Evolutionary conservation across 352 stramenopile species (phyloP).

Genomic region (Phytophthora lateralis): DNA sequence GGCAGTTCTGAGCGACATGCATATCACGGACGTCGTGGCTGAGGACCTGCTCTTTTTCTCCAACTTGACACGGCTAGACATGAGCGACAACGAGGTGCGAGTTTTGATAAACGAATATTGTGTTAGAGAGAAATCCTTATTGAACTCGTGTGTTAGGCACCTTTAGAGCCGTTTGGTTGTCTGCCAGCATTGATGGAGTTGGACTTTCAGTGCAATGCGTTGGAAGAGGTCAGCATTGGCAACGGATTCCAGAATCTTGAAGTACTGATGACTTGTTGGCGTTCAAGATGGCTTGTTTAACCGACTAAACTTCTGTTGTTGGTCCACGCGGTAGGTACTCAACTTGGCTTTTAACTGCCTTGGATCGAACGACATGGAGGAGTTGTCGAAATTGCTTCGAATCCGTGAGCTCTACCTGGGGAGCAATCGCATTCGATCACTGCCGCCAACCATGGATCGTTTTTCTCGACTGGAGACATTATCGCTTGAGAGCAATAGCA

Average conservation of each 20-base stretch:
- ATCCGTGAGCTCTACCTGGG: constrained; percentile 81
- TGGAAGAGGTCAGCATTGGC: constrained; percentile 49
- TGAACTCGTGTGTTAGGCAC: constrained; percentile 27
- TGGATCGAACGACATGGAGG: constrained; percentile 57
- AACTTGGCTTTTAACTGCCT: constrained; percentile 87
- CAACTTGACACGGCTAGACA: constrained; percentile 71
- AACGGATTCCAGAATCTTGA: constrained; percentile 74
- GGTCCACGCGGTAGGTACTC: constrained; percentile 43
- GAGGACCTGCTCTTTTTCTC: constrained; percentile 85
- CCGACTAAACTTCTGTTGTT: not conserved
- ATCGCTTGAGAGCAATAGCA: constrained; percentile 80
- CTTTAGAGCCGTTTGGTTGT: constrained; percentile 69
- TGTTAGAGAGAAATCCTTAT: not conserved
- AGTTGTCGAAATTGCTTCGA: constrained; percentile 71
- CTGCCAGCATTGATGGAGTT: constrained; percentile 70
- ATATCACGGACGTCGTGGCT: constrained; percentile 63
- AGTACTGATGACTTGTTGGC: constrained; percentile 20
- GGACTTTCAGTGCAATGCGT: constrained; percentile 83
- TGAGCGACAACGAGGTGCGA: constrained; percentile 83
- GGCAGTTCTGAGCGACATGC: constrained; percentile 61
- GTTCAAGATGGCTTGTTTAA: not conserved
- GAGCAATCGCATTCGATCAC: constrained; percentile 69
- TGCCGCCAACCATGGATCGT: constrained; percentile 79
- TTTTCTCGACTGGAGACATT: constrained; percentile 79
- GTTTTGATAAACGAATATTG: not conserved